Conservation (phyloP, 2,329 filamentous ascomycete species). For the Penicillium paneum region DNA sequence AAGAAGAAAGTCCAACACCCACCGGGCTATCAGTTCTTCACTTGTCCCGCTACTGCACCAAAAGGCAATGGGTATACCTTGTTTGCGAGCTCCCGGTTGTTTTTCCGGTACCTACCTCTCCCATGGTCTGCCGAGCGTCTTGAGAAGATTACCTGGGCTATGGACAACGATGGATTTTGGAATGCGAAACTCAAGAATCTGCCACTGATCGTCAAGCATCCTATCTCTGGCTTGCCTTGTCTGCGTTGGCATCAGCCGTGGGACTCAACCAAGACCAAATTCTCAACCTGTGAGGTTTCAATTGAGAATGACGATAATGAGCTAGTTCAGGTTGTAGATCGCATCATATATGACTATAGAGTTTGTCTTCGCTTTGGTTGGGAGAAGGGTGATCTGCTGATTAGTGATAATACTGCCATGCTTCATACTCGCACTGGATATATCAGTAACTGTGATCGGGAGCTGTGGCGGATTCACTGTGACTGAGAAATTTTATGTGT, state of each 20-base stretch:
- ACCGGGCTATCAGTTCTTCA: conserved; percentile 55
- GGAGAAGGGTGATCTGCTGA: conserved; percentile 54
- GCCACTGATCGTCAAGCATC: conserved; percentile 48
- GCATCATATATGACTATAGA: conserved; percentile 49
- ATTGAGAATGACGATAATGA: conserved; percentile 45
- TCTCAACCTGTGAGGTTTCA: conserved; percentile 46
- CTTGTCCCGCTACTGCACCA: conserved; percentile 43
- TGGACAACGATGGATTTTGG: conserved; percentile 50
- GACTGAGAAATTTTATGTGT: conserved; percentile 10
- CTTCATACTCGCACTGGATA: conserved; percentile 28
- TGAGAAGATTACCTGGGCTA: conserved; percentile 42
- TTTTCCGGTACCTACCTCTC: conserved; percentile 49
- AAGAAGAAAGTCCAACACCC: conserved; percentile 45
- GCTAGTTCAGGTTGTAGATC: conserved; percentile 41
- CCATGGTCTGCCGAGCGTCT: conserved; percentile 24
- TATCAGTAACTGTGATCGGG: conserved; percentile 24
- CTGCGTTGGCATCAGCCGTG: conserved; percentile 57
- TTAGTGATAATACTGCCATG: conserved; percentile 50
- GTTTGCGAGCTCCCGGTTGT: conserved; percentile 51
- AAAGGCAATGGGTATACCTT: conserved; percentile 54
- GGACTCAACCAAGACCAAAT: conserved; percentile 52
- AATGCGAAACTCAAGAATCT: conserved; percentile 45
- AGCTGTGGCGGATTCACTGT: conserved; percentile 29
- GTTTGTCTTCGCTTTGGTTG: conserved; percentile 52
- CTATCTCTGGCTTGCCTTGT: conserved; percentile 47